A percentile compares a stretch with the other conserved stretches of the same genome.
Conservation (phyloP, 1,139 yeast species). For the Hemisphaericaspora xylofermentans region DNA sequence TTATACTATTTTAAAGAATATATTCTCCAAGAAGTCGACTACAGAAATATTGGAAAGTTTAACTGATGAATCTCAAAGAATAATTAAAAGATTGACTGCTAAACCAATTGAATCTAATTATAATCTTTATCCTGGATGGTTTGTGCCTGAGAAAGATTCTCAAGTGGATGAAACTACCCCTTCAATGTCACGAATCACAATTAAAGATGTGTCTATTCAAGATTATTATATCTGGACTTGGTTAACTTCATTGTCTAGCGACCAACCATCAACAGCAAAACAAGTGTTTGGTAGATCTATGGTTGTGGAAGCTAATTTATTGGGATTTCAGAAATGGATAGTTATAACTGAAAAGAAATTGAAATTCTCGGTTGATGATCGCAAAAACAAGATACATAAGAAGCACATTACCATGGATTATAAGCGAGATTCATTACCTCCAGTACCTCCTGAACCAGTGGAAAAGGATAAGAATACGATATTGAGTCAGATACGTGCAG, state of each 20-base stretch:
- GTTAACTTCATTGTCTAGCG: constrained; percentile 76
- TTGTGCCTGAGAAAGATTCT: constrained; percentile 13
- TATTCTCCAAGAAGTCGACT: constrained; percentile 61
- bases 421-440: constrained; percentile 33
- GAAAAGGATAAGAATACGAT: constrained; percentile 7
- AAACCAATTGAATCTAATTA: constrained; percentile 41
- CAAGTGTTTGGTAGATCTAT: constrained; percentile 76
- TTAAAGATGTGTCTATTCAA: constrained; percentile 69
- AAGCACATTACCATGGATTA: constrained; percentile 11
- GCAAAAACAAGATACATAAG: neutral
- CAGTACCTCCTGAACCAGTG: constrained; percentile 21
- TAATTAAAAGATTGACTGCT: constrained; percentile 57
- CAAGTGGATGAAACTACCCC: constrained; percentile 34
- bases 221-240: constrained; percentile 92
- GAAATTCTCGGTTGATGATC: constrained; percentile 20
- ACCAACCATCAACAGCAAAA: constrained; percentile 66
- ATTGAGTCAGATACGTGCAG: too few species aligned
- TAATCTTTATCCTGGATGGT: constrained; percentile 48
- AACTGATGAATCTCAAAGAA: constrained; percentile 71
- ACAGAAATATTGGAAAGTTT: constrained; percentile 61
- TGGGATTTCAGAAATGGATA: constrained; percentile 83
- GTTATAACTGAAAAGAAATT: constrained; percentile 70
- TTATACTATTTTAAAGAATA: constrained; percentile 68
- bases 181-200: constrained; percentile 47
- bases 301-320: constrained; percentile 68